Evolutionary conservation across 768 basidiomycete genomes (phyloP), one percentile per base, ranked within the genome.

Genomic region (Xanthoconium stramineum): DNA sequence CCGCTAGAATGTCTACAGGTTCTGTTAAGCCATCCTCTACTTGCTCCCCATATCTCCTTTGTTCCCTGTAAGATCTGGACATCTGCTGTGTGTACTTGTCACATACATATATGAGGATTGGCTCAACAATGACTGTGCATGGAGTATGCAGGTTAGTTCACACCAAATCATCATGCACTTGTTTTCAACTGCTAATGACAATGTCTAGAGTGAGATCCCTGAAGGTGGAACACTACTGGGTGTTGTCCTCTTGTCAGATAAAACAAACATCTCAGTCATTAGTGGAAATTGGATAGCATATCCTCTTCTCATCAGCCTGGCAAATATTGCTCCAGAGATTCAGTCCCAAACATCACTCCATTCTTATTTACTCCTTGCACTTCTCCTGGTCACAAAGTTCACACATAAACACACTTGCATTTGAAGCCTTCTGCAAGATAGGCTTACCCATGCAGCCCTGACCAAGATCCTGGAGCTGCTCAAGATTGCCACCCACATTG

Each of bases 401-500:
- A 38, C 51, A 0, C 50, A 65, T 6, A 50, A 50, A 14, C 13
- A 55, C 6, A 12, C 42, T 19, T 10, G 6, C 2, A 13, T 30
- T 24, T 24, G 19, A 3, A 20, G 42, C 17, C 54, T 74, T 4
- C 57, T 75, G 10, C 62, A 60, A 24, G 57, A 53, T 39, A 55
- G 69, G 5, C 58, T 75, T 24, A 24, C 24, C 24, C 24, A 24
- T 4, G 4, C 24, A 24, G 24, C 24, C 24, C 24, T 24, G 24
- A 65, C 73, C 36, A 62, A 71, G 20, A 57, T 75, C 24, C 55
- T 67, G 9, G 33, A 45, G 24, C 24, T 4, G 4, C 24, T 24
- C 24, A 24, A 24, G 24, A 24, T 24, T 24, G 24, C 24, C 24
- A 10, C 70, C 65, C 48, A 37, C 36, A 60, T 50, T 12, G 70